Percentiles rank a stretch among this genome's conserved stretches.
Evolutionary conservation across 1,284 basidiomycete genomes (phyloP).

Genomic region (Agroathelia rolfsii): DNA sequence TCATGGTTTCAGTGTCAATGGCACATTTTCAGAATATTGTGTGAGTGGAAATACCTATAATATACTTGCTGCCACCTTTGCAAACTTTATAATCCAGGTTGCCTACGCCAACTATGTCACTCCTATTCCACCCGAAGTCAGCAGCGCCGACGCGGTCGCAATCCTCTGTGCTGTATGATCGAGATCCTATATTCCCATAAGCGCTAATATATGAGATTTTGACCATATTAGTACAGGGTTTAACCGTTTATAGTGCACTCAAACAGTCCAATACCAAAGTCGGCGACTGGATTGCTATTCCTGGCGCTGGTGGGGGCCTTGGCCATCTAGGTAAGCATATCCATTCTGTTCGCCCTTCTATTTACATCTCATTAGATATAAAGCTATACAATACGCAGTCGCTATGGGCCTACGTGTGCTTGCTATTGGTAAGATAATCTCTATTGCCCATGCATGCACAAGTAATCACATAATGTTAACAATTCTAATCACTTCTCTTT

Average conservation of each 20-base stretch:
- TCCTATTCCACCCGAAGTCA: constrained; percentile 47
- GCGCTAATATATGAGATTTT: constrained; percentile 6
- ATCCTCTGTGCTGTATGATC: constrained; percentile 53
- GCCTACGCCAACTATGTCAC: constrained; percentile 57
- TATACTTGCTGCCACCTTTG: background rate
- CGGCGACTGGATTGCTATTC: constrained; percentile 62
- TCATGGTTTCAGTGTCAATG: constrained; percentile 54
- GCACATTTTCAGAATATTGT: constrained; percentile 39
- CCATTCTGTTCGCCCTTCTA: background rate
- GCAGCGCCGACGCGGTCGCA: constrained; percentile 50
- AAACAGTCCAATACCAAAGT: constrained; percentile 41
- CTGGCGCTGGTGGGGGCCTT: constrained; percentile 56
- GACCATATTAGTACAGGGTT: constrained; percentile 27
- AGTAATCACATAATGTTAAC: background rate
- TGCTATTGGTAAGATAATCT: constrained; percentile 42
- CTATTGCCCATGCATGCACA: background rate
- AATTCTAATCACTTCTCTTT: background rate
- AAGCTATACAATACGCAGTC: constrained; percentile 58
- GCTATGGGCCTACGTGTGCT: constrained; percentile 59
- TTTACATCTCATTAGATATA: constrained; percentile 10
- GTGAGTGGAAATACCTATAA: constrained; percentile 19
- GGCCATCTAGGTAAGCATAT: constrained; percentile 41
- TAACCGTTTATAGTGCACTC: constrained; percentile 65
- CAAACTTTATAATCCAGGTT: constrained; percentile 22
- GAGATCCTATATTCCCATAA: background rate